These are phyloP conservation scores for Halophytophthora batemanensis DNA, from an alignment of 352 stramenopile species.

Conservation along the genomic window DNA sequence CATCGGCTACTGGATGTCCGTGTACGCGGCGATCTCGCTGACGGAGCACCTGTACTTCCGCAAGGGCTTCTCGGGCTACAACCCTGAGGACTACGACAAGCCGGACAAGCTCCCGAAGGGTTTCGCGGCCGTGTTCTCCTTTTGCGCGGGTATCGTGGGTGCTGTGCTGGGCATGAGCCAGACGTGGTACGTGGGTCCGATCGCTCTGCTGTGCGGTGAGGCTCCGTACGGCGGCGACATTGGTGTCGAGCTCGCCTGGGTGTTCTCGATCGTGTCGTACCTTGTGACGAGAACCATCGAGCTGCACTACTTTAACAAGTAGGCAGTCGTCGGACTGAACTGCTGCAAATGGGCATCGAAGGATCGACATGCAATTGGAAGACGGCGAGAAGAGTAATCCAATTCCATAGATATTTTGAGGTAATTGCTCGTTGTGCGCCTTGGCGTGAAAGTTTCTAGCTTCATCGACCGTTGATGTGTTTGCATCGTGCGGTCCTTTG, in stretches of 20 bases:
- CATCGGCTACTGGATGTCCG: slow-evolving; percentile 47
- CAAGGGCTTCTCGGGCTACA: slow-evolving; percentile 40
- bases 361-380: no score
- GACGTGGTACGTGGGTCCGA: slow-evolving; percentile 41
- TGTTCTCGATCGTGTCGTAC: slow-evolving; percentile 32
- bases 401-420: no score
- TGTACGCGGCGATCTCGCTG: slow-evolving; percentile 34
- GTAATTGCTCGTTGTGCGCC: no score
- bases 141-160: slow-evolving; percentile 30
- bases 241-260: slow-evolving; percentile 35
- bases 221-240: slow-evolving; percentile 34
- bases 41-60: slow-evolving; percentile 46
- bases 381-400: no score
- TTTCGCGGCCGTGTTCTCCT: slow-evolving; percentile 41
- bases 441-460: no score
- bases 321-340: slow-evolving; percentile 1
- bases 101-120: slow-evolving; percentile 36
- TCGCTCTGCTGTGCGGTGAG: slow-evolving; percentile 29
- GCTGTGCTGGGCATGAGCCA: slow-evolving; percentile 44
- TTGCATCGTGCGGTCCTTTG: no score
- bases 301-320: slow-evolving; percentile 38
- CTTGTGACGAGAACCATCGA: slow-evolving; percentile 38
- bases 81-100: slow-evolving; percentile 40
- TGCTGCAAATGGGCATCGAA: neutral
- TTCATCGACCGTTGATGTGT: no score